These are phyloP conservation scores for Colletotrichum theobromicola DNA, from an alignment of 2,329 filamentous ascomycete genomes.

Conservation along the genomic window DNA sequence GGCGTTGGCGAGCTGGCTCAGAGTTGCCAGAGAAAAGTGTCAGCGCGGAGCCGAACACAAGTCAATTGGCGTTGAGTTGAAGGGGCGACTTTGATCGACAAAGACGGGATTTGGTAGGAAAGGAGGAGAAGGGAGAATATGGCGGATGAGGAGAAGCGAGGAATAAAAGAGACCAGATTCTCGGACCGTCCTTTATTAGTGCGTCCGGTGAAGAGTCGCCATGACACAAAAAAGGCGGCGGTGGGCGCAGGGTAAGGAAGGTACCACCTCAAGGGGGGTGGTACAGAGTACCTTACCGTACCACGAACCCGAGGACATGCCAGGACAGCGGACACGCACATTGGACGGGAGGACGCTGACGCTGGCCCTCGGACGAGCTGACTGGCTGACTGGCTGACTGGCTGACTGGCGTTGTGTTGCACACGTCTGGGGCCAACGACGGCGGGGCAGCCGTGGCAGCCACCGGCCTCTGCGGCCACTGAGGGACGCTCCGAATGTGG, in stretches of 20 bases:
- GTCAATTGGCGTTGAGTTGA: constrained; percentile 6
- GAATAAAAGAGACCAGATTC: constrained; percentile 8
- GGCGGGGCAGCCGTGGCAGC: background rate
- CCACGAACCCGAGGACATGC: background rate
- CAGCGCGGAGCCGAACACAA: constrained; percentile 7
- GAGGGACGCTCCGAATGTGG: background rate
- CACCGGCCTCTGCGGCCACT: background rate
- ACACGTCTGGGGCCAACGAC: background rate
- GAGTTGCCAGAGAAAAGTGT: constrained; percentile 9
- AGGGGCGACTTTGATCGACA: constrained; percentile 1
- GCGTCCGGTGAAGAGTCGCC: constrained; percentile 21
- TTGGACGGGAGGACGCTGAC: background rate
- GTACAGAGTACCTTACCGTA: background rate
- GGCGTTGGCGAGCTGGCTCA: background rate
- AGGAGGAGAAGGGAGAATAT: background rate
- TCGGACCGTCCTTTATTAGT: constrained; percentile 18
- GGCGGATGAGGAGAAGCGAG: constrained; percentile 5
- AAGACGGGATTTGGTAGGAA: background rate
- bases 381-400: background rate
- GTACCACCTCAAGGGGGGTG: background rate
- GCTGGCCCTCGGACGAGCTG: background rate
- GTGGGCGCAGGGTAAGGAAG: background rate
- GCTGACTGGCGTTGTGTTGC: background rate
- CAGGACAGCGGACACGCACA: background rate
- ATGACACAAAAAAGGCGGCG: constrained; percentile 13